phyloP scores from a whole-genome alignment of 495 filamentous ascomycete species.

The Geopyxis carbonaria region DNA sequence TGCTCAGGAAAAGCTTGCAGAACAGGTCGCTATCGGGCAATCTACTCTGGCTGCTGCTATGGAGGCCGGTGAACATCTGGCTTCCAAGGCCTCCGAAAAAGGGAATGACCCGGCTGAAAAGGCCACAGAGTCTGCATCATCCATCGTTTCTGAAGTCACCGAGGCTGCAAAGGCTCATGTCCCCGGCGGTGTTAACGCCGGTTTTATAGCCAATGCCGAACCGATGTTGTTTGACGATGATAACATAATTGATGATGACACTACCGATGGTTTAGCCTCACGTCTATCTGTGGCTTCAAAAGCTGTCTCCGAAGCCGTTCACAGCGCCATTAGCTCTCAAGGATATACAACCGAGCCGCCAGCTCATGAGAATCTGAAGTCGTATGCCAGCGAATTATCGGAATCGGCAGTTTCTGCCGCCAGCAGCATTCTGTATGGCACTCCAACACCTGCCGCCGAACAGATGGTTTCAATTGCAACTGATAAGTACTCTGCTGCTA shows the following conservation, averaged over 20 bases:
- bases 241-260: too few relatives aligned
- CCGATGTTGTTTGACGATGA: conserved; percentile 11
- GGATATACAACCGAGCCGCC: conserved; percentile 24
- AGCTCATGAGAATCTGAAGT: conserved; percentile 22
- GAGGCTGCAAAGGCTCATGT: conserved; percentile 11
- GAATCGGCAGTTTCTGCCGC: conserved; percentile 36
- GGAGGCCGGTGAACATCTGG: conserved; percentile 31
- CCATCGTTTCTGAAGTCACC: conserved; percentile 22
- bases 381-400: conserved; percentile 33
- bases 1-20: conserved; percentile 1
- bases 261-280: conserved; percentile 17
- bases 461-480: conserved; percentile 36
- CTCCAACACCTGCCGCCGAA: conserved; percentile 34
- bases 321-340: not conserved
- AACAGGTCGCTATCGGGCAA: conserved; percentile 14
- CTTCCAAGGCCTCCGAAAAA: conserved; percentile 28
- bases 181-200: conserved; percentile 24
- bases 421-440: conserved; percentile 38
- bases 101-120: conserved; percentile 12
- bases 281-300: conserved; percentile 19
- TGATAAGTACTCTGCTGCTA: conserved; percentile 40
- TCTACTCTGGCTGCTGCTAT: conserved; percentile 32
- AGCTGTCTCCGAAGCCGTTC: conserved; percentile 26
- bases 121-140: conserved; percentile 28
- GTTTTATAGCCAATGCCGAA: conserved; percentile 21